These are phyloP conservation scores for Metarhizium brunneum DNA, from an alignment of 2,329 filamentous ascomycete species.

Conservation along the genomic window DNA sequence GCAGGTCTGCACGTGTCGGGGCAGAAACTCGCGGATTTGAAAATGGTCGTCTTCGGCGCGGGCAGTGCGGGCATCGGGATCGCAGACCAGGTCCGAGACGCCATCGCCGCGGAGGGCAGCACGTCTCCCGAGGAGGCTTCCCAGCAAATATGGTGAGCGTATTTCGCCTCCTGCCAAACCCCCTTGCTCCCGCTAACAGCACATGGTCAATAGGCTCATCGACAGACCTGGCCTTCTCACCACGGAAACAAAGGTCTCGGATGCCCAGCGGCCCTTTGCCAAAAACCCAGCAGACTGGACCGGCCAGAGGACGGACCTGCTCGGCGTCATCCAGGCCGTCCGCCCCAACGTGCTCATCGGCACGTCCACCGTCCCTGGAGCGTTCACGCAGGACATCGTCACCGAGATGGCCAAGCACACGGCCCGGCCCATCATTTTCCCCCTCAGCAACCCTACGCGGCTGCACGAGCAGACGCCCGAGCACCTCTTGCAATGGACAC, in stretches of 20 bases:
- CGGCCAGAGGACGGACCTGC: constrained; percentile 45
- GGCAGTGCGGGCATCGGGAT: constrained; percentile 80
- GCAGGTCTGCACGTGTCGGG: constrained; percentile 62
- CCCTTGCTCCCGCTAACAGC: background rate
- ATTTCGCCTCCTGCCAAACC: background rate
- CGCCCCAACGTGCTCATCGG: constrained; percentile 77
- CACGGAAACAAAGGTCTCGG: constrained; percentile 51
- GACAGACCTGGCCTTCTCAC: constrained; percentile 74
- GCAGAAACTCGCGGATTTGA: constrained; percentile 56
- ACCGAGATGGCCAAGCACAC: constrained; percentile 67
- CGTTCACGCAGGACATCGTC: constrained; percentile 68
- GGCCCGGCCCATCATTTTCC: constrained; percentile 67
- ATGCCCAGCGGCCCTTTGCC: constrained; percentile 59
- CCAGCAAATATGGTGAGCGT: constrained; percentile 63
- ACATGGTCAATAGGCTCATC: constrained; percentile 47
- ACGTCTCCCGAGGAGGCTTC: constrained; percentile 66
- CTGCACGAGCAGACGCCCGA: constrained; percentile 74
- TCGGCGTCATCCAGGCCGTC: constrained; percentile 58
- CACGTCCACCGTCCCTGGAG: constrained; percentile 67
- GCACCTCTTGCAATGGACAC: constrained; percentile 70
- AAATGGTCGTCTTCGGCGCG: constrained; percentile 69
- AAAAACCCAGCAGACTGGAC: constrained; percentile 57
- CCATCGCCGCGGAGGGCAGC: constrained; percentile 59
- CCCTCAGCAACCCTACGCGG: constrained; percentile 75
- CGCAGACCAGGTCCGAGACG: constrained; percentile 73